Evolutionary conservation across 768 basidiomycete genomes (phyloP), one percentile per base, ranked within the genome.

Genomic region (Agrocybe pediades): DNA sequence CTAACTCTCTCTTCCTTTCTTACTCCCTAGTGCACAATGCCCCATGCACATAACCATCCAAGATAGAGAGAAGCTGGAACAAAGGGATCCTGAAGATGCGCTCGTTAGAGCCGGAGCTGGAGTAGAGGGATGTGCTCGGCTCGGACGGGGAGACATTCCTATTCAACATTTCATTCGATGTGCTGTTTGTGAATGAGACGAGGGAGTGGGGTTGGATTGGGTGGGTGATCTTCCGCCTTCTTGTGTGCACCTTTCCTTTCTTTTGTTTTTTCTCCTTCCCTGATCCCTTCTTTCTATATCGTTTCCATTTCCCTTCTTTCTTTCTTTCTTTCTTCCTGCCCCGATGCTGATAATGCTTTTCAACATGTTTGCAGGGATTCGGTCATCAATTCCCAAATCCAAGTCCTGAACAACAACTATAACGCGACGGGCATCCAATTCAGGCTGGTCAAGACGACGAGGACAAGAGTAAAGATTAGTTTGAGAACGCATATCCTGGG

Each of bases 381-480:
- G 1, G 66, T 71, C 55, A 67, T 80, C 49, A 26, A 48, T 5
- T 56, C 59, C 7, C 75, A 75, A 52, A 71, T 79, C 26, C 45
- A 58, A 26, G 72, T 68, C 9, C 56, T 79, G 62, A 79, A 79
- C 62, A 33, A 56, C 4, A 72, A 67, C 49, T 79, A 74, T 54
- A 43, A 59, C 15, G 33, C 41, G 27, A 59, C 66, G 11, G 74
- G 74, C 15, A 58, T 78, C 43, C 61, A 58, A 23, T 78, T 73
- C 57, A 56, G 33, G 2, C 68, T 77, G 16, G 69, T 62, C 6
- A 55, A 60, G n/a, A 70, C 71, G 9, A 23, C 29, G 17, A 42
- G n/a, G n/a, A 53, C 23, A 42, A 46, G 25, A 49, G 56, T 8
- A 15, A 41, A 16, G 48, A 43, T 24, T 61, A 49, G 51, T 56